Evolutionary conservation across 306 rosid genomes (phyloP), one percentile per base, ranked within the genome.

Genomic region (Vigna trinervia): DNA sequence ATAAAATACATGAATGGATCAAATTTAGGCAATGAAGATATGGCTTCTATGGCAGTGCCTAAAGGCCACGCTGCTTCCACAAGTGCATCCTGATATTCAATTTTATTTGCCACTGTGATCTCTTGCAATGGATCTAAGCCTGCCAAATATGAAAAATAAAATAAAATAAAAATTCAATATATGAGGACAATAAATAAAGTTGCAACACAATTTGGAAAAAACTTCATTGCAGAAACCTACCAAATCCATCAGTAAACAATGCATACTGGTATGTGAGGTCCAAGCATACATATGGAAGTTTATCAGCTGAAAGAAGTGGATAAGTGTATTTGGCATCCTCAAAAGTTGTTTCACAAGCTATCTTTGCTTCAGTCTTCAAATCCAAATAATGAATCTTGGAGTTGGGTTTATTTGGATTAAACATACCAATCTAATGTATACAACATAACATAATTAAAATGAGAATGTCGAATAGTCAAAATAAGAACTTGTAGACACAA

Each of bases 21-120:
- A 75, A 81, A 69, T 13, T 59, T 69, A 50, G 77, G 52, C 30
- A 90, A 68, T 0, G 90, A 46, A 23, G 96, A 92, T 38, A 89
- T 86, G 7, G 92, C 94, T 83, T 75, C 95, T 4, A 93, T 90
- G 32, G 98, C 98, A 62, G 86, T 89, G 67, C 98, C 98, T 22
- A 93, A 81, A 15, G 96, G 89, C 98, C 98, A 91, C 36, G 95
- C 88, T 14, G 95, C 88, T 66, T 89, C 98, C 28, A 93, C 89
- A 56, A 80, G 17, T 73, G 91, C 72, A 20, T 85, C 84, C 3
- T 76, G 64, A 56, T 93, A 91, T 66, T 83, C 70, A 54, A 93
- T 89, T 81, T 84, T 7, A 63, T 84, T 77, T 76, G 86, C 93
- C 85, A 88, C 71, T 13, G 93, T 91, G 48, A 93, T 88, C 80